Percentiles rank a stretch among this genome's conserved stretches.
Conservation (phyloP, 257 asterid species). For the Solanum gracilifrons region DNA sequence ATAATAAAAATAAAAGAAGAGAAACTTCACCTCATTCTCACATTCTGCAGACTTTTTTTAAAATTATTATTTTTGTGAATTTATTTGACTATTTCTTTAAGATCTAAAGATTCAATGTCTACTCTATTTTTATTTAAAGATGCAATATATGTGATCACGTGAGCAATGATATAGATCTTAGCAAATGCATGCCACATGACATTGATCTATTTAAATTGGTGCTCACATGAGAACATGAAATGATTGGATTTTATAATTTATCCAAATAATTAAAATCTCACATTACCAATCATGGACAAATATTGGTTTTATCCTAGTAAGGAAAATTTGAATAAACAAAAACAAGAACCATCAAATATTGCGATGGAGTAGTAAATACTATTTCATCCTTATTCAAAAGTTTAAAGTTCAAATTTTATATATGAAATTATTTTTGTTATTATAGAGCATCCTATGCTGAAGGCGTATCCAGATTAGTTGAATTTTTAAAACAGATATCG, state of each 20-base stretch:
- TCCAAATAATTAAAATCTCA: neutral
- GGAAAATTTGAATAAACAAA: neutral
- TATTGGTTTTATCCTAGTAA: neutral
- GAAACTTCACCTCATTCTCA: neutral
- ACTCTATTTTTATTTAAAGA: neutral
- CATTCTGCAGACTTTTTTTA: neutral
- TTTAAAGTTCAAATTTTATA: fast-evolving
- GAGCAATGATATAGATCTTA: constrained; percentile 13
- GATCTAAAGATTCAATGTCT: neutral
- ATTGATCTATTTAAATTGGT: neutral
- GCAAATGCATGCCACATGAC: constrained; percentile 18
- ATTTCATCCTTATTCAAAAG: neutral
- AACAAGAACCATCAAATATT: neutral
- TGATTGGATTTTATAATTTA: neutral
- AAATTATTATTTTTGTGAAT: neutral
- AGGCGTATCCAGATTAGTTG: fast-evolving
- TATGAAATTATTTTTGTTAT: neutral
- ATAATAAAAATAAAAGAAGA: neutral
- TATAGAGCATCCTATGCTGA: neutral
- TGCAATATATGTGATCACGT: constrained; percentile 15
- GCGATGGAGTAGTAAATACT: neutral
- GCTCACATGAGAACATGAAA: neutral
- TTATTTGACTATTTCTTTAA: neutral
- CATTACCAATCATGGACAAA: neutral
- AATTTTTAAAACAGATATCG: neutral